Base-by-base conservation (phyloP, 1,284 basidiomycete species). In the Pseudozyma flocculosa region DNA sequence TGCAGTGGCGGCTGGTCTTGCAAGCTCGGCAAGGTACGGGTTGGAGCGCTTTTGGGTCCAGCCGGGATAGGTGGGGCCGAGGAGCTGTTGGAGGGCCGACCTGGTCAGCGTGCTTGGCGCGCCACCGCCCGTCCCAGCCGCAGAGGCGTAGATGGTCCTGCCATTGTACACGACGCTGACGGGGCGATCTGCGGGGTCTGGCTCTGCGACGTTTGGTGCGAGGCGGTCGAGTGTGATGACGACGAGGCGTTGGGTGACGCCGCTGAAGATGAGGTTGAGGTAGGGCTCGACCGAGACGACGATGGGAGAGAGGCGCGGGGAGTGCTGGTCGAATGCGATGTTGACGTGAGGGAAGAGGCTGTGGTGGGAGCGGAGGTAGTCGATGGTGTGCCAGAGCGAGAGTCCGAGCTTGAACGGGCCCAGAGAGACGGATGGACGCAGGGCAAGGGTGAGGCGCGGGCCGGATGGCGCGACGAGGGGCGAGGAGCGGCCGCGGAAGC, bases 341-440 rank as follows among this genome's bases (percentile, higher is more conserved):
- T 60, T 50, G 54, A 67, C 48, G 36, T 67, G 60, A 1, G 64
- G 64, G 24, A 63, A 67, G 32, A 63, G 51, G 2, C 54, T 59
- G 15, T 60, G 60, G 10, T 63, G 48, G 21, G 64, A 67, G 14
- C 64, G 56, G 5, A 67, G 57, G 23, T 67, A 60, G 57, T 67
- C 61, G 55, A 67, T 48, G 5, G 52, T 43, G 37, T 67, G 64
- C 60, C 64, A 67, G n/a, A 67, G 60, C n/a, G 64, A 57, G 48
- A 63, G 60, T 21, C 64, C 64, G 4, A 67, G 60, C 48, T 54
- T 59, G 54, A 67, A 67, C 1, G 64, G 64, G 8, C 64, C 64
- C 10, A 67, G 54, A 8, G 50, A 43, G 15, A 45, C 42, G 3
- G 56, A 62, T 21, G 64, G 64, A 18, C 54, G 47, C 13, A 67